A percentile compares a stretch with the other conserved stretches of the same genome.
Evolutionary conservation across 208 protist species (phyloP).

Genomic region (Leishmania amazonensis): DNA sequence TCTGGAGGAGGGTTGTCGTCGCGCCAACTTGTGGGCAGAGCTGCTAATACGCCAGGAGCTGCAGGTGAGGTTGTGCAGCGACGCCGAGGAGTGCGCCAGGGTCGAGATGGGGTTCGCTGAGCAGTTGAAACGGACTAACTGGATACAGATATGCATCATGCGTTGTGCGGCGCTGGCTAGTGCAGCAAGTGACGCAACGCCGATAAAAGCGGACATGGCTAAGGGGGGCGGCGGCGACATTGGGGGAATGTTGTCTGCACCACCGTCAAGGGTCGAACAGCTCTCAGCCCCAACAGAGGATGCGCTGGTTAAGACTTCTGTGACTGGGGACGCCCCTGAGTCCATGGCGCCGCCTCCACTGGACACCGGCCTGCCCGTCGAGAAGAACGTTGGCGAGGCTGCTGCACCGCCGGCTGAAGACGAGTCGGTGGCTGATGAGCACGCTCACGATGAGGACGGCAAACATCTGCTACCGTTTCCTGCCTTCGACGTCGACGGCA

Average conservation of each 20-base stretch:
- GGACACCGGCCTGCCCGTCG: neutral
- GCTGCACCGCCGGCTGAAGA: neutral
- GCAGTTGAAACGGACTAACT: neutral
- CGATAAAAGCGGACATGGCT: neutral
- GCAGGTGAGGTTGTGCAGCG: slow-evolving; percentile 9
- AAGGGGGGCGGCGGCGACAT: neutral
- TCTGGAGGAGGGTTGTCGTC: neutral
- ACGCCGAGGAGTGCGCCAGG: slow-evolving; percentile 11
- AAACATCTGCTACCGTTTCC: neutral
- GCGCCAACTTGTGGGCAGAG: slow-evolving; percentile 2
- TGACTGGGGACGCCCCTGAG: neutral
- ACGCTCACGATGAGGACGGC: neutral
- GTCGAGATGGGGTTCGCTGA: slow-evolving; percentile 14
- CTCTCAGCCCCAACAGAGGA: neutral
- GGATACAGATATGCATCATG: neutral
- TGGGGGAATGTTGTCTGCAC: neutral
- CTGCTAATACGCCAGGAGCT: slow-evolving; percentile 4
- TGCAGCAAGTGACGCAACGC: neutral
- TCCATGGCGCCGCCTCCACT: neutral
- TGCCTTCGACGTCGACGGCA: neutral
- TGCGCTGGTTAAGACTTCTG: neutral
- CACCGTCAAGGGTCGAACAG: neutral
- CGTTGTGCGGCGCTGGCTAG: neutral
- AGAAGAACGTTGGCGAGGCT: neutral
- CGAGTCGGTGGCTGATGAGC: neutral